These are phyloP conservation scores for Dactylellina drechsleri DNA, from an alignment of 2,329 filamentous ascomycete genomes.

Conservation along the genomic window DNA sequence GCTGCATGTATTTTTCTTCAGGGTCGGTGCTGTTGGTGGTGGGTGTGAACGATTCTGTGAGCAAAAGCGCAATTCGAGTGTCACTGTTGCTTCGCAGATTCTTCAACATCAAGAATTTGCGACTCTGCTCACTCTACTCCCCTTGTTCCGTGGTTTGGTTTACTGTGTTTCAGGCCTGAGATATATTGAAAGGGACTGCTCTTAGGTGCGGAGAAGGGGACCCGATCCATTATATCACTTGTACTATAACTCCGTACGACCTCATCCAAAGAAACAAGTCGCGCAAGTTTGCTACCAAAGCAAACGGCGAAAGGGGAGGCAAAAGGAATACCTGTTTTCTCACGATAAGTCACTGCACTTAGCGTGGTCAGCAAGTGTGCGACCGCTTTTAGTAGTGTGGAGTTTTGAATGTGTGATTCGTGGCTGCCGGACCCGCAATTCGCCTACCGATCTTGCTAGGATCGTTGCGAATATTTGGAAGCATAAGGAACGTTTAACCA, in stretches of 20 bases:
- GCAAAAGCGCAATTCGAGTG: constrained; percentile 33
- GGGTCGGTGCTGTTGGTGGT: constrained; percentile 10
- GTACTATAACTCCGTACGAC: not conserved
- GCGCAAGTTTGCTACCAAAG: not conserved
- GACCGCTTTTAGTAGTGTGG: constrained; percentile 34
- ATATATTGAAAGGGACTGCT: constrained; percentile 18
- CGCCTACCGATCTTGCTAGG: constrained; percentile 19
- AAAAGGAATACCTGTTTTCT: not conserved
- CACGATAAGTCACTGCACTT: constrained; percentile 15
- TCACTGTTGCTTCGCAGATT: constrained; percentile 32
- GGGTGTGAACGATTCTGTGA: constrained; percentile 21
- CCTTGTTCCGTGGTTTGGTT: too few species aligned
- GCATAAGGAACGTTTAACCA: constrained; percentile 7
- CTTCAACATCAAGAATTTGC: not conserved
- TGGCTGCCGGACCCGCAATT: constrained; percentile 21
- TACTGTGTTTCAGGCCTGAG: constrained; percentile 9
- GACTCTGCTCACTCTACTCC: too few species aligned
- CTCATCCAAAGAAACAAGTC: too few species aligned
- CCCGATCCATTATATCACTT: constrained; percentile 29
- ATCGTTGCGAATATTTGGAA: constrained; percentile 31
- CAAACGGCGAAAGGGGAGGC: constrained; percentile 15
- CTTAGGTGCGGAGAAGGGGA: constrained; percentile 1
- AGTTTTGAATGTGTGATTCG: constrained; percentile 15
- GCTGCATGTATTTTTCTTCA: constrained; percentile 21
- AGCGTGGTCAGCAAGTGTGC: constrained; percentile 34